Conservation (phyloP, 306 rosid genomes). For the Dryas octopetala region DNA sequence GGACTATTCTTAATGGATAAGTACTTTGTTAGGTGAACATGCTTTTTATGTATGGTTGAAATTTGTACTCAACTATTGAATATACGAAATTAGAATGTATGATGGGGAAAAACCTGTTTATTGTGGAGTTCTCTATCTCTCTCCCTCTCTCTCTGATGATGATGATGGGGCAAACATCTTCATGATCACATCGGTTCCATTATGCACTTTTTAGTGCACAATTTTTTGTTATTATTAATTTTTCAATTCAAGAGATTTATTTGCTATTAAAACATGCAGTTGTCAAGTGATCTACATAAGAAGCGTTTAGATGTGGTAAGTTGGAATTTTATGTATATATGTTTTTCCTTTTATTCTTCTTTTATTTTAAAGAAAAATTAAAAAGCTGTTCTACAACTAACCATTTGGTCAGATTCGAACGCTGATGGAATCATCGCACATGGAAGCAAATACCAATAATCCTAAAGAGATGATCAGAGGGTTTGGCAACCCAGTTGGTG, state of each 20-base stretch:
- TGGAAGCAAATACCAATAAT: constrained; percentile 48
- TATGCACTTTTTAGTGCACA: neutral
- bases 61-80: neutral
- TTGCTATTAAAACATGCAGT: constrained; percentile 51
- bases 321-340: constrained; percentile 20
- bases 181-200: neutral
- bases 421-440: constrained; percentile 60
- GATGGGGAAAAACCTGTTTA: neutral
- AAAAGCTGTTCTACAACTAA: constrained; percentile 15
- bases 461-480: constrained; percentile 74
- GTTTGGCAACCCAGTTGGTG: constrained; percentile 53
- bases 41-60: neutral
- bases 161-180: neutral
- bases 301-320: constrained; percentile 83
- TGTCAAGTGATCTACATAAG: constrained; percentile 65
- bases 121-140: no score
- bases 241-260: constrained; percentile 14
- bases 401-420: constrained; percentile 61
- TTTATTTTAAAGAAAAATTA: constrained; percentile 15
- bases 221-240: constrained; percentile 6
- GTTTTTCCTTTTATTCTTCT: constrained; percentile 28
- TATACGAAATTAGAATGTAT: neutral
- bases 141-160: neutral
- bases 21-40: neutral
- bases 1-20: neutral